Evolutionary conservation across 228 moss, liverwort and hornwort species (phyloP).

Genomic region (Sphagnum magellanicum): DNA sequence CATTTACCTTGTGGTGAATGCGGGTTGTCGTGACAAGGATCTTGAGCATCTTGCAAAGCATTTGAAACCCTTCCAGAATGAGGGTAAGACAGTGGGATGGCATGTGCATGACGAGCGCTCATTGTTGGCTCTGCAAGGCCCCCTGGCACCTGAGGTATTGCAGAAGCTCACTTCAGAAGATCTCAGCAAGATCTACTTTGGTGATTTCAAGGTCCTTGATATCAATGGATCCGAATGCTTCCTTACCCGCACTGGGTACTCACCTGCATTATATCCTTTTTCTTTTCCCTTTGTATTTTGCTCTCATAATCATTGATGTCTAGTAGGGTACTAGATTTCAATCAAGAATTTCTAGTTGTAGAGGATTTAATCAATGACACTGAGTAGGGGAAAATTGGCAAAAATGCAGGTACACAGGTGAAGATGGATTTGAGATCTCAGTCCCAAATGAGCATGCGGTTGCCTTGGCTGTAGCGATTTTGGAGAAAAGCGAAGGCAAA

Average conservation of each 20-base stretch:
- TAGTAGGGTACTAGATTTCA: no score
- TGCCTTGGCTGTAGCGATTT: conserved; percentile 59
- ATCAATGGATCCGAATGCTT: conserved; percentile 82
- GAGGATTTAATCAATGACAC: no score
- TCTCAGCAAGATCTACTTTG: conserved; percentile 83
- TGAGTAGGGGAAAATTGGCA: no score
- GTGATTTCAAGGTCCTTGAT: conserved; percentile 78
- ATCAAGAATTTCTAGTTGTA: no score
- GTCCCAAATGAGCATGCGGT: conserved; percentile 69
- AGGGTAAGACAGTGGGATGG: conserved; percentile 94
- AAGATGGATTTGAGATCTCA: conserved; percentile 97
- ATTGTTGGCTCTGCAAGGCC: conserved; percentile 84
- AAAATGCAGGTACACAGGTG: conserved; percentile 77
- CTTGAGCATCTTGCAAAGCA: conserved; percentile 84
- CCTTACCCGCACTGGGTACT: conserved; percentile 87
- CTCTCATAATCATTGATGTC: no score
- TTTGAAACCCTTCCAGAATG: conserved; percentile 81
- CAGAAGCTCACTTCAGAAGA: conserved; percentile 80
- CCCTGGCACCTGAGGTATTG: conserved; percentile 58
- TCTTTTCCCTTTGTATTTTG: background rate
- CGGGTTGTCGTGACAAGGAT: conserved; percentile 98
- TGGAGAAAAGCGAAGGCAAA: conserved; percentile 60
- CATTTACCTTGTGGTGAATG: conserved; percentile 98
- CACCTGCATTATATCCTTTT: background rate
- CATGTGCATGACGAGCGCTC: conserved; percentile 98